These are phyloP conservation scores for Suhomyces bokatorum DNA, from an alignment of 1,139 yeast species.

Conservation along the genomic window DNA sequence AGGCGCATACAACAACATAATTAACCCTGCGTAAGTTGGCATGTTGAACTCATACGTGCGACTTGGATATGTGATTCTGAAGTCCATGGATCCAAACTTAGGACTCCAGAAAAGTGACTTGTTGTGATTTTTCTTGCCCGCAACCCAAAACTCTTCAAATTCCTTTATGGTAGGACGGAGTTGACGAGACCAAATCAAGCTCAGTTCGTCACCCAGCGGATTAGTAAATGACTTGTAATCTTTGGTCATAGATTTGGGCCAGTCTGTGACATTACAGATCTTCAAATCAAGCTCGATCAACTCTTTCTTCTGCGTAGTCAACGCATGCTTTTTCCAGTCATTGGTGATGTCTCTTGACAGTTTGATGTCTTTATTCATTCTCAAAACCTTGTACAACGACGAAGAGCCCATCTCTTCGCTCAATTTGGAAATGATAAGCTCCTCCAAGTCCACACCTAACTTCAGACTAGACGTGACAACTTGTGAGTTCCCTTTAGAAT, in stretches of 20 bases:
- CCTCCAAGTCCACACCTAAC: slow-evolving; percentile 64
- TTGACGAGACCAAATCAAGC: slow-evolving; percentile 52
- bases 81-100: slow-evolving; percentile 77
- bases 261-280: slow-evolving; percentile 53
- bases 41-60: slow-evolving; percentile 77
- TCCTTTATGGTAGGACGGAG: slow-evolving; percentile 38
- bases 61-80: slow-evolving; percentile 64
- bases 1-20: slow-evolving; percentile 70
- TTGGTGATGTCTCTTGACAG: slow-evolving; percentile 60
- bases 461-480: slow-evolving; percentile 16
- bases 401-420: slow-evolving; percentile 80
- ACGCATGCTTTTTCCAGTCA: slow-evolving; percentile 45
- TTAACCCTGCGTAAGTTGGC: slow-evolving; percentile 78
- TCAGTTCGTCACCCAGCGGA: slow-evolving; percentile 34
- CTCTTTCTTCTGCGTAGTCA: slow-evolving; percentile 21
- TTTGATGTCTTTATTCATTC: slow-evolving; percentile 85
- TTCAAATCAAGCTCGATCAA: slow-evolving; percentile 44
- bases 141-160: slow-evolving; percentile 47
- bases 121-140: slow-evolving; percentile 66
- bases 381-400: slow-evolving; percentile 77
- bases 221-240: slow-evolving; percentile 52
- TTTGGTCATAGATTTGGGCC: slow-evolving; percentile 56
- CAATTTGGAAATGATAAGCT: slow-evolving; percentile 64
- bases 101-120: slow-evolving; percentile 83
- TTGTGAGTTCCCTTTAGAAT: slow-evolving; percentile 35